phyloP scores from a whole-genome alignment of 2,329 filamentous ascomycete genomes.

The Diaporthe batatas region DNA sequence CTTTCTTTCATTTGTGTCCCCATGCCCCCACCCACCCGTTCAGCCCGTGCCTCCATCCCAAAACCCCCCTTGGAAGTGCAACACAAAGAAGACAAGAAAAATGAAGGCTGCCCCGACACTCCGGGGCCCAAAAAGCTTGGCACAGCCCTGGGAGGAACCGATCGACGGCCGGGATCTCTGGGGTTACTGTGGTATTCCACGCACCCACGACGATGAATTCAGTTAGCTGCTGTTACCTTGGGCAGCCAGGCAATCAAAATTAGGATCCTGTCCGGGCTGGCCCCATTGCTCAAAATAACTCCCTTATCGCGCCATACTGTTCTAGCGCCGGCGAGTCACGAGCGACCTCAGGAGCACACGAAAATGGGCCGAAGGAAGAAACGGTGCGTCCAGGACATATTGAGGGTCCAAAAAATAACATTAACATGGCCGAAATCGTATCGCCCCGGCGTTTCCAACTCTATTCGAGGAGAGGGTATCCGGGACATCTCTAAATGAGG shows the following conservation, averaged over 20 bases:
- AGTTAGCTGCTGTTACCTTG: neutral
- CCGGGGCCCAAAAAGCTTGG: constrained; percentile 28
- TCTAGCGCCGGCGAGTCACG: constrained; percentile 13
- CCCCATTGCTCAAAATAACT: constrained; percentile 25
- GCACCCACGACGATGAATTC: no score
- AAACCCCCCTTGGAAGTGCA: no score
- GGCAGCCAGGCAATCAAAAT: neutral
- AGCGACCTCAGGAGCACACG: neutral
- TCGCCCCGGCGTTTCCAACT: constrained; percentile 1
- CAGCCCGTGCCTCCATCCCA: neutral
- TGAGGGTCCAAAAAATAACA: neutral
- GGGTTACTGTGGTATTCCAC: neutral
- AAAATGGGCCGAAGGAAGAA: neutral
- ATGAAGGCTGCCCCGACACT: neutral
- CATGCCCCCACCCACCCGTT: neutral
- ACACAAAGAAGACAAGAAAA: no score
- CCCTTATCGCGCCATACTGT: constrained; percentile 13
- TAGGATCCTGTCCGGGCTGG: neutral
- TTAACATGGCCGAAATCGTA: neutral
- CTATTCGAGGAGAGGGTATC: constrained; percentile 18
- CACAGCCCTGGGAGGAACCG: constrained; percentile 24
- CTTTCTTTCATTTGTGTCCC: neutral
- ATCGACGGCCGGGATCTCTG: constrained; percentile 11
- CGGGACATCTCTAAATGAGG: neutral
- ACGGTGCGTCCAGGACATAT: neutral